phyloP scores from a whole-genome alignment of 192 early-diverging fungal genomes.

The Coemansia sp. region DNA sequence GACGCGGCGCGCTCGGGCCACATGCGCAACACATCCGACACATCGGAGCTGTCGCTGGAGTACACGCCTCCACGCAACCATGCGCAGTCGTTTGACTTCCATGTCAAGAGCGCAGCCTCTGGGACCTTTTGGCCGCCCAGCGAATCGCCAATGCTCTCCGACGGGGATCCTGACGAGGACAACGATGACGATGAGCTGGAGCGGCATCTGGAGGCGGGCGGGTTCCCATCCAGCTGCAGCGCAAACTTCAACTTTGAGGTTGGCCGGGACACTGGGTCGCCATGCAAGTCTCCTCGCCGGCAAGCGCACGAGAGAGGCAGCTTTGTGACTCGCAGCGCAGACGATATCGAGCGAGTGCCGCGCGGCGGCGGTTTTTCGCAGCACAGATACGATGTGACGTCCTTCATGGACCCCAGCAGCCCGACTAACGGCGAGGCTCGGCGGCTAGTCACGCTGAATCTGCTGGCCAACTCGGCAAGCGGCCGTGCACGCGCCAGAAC shows the following conservation, averaged over 20 bases:
- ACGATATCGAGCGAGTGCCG: conserved; percentile 16
- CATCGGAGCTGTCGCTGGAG: conserved; percentile 22
- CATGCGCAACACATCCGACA: conserved; percentile 32
- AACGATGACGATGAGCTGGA: conserved; percentile 22
- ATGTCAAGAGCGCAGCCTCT: conserved; percentile 24
- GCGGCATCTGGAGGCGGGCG: conserved; percentile 20
- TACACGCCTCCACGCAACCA: conserved; percentile 10
- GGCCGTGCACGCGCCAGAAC: conserved; percentile 24
- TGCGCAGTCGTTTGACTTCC: conserved; percentile 30
- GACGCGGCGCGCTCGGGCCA: conserved; percentile 17
- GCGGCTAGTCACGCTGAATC: conserved; percentile 31
- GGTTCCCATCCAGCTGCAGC: conserved; percentile 53
- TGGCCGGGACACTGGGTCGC: conserved; percentile 16
- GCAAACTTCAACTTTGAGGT: conserved; percentile 47
- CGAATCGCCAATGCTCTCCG: conserved; percentile 26
- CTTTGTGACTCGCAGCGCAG: conserved; percentile 18
- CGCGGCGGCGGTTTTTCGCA: neutral
- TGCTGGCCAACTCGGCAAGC: conserved; percentile 25
- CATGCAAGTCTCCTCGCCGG: conserved; percentile 31
- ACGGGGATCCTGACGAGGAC: conserved; percentile 13
- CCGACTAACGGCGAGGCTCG: conserved; percentile 23
- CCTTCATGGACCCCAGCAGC: conserved; percentile 48
- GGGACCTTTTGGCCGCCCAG: conserved; percentile 45
- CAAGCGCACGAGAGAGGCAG: conserved; percentile 21
- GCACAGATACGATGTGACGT: conserved; percentile 10